phyloP scores from a whole-genome alignment of 139 green algal genomes.

The Chlamydomonas sp. region DNA sequence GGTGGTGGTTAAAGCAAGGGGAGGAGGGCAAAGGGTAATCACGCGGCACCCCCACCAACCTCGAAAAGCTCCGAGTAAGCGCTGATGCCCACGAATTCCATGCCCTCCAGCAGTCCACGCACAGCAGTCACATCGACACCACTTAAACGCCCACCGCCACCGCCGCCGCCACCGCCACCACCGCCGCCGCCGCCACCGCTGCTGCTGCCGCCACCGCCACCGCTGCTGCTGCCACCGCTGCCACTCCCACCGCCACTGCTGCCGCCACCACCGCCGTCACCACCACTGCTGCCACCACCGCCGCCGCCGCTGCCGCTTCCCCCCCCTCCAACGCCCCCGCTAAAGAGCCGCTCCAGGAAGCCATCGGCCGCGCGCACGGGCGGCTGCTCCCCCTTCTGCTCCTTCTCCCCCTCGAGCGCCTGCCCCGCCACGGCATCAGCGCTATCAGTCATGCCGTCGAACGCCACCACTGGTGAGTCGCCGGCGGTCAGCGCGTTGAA shows the following conservation, averaged over 20 bases:
- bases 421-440: background rate
- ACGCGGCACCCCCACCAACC: no score
- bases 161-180: background rate
- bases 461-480: background rate
- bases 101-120: no score
- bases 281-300: background rate
- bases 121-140: no score
- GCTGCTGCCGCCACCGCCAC: background rate
- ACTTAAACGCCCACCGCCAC: no score
- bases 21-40: no score
- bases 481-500: constrained; percentile 2
- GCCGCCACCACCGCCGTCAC: background rate
- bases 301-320: background rate
- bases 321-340: no score
- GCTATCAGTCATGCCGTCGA: background rate
- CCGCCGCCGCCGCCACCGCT: background rate
- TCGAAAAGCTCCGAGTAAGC: no score
- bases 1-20: no score
- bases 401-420: background rate
- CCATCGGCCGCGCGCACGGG: no score
- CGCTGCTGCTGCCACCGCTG: background rate
- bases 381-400: background rate
- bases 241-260: background rate
- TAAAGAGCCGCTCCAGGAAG: no score
- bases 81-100: no score